A percentile compares a stretch with the other conserved stretches of the same genome.
Evolutionary conservation across 768 basidiomycete species (phyloP).

Genomic region (Suillus subalutaceus): DNA sequence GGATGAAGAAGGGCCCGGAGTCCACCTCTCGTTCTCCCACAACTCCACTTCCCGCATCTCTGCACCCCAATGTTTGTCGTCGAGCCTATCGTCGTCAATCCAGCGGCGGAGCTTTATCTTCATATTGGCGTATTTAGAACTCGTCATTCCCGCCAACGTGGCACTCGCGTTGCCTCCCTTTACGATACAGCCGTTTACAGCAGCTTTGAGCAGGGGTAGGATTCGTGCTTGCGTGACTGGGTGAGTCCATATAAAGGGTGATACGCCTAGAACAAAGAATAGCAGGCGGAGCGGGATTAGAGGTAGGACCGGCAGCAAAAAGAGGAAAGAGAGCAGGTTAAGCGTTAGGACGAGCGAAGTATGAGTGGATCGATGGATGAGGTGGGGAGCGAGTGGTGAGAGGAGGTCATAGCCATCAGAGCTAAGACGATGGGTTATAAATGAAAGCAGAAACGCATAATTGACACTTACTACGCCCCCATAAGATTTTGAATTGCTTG

Average conservation of each 20-base stretch:
- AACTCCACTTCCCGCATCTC: constrained; percentile 72
- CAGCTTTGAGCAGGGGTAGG: constrained; percentile 30
- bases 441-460: not conserved
- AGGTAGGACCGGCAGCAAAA: not conserved
- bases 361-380: not conserved
- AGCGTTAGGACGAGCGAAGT: not conserved
- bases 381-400: constrained; percentile 44
- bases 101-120: constrained; percentile 31
- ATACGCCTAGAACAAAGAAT: not conserved
- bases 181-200: not conserved
- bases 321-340: not conserved
- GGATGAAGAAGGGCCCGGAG: constrained; percentile 17
- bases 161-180: not conserved
- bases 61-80: constrained; percentile 64
- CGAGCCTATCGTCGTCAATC: constrained; percentile 67
- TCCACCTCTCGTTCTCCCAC: constrained; percentile 80
- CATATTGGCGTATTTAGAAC: constrained; percentile 15
- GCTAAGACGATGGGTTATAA: constrained; percentile 36
- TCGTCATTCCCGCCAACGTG: not conserved
- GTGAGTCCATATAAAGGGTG: constrained; percentile 49
- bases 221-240: constrained; percentile 41
- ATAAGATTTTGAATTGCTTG: constrained; percentile 92
- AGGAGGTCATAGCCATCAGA: constrained; percentile 62
- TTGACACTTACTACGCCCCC: constrained; percentile 67
- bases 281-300: not conserved